Conservation (phyloP, 768 basidiomycete species). For the Mycena alexandri region DNA sequence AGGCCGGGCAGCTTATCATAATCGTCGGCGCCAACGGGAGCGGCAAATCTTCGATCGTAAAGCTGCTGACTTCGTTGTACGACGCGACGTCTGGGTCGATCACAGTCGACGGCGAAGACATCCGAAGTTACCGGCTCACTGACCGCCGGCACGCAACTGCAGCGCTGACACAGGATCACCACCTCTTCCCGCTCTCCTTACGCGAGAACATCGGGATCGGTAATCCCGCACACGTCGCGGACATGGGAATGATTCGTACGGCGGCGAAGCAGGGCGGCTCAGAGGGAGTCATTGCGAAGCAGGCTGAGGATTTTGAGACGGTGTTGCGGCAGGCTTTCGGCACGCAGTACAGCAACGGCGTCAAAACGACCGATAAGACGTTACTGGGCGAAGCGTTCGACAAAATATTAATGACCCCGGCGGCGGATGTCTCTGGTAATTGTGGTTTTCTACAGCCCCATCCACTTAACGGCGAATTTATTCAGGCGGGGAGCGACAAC, state of each 20-base stretch:
- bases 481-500: constrained; percentile 45
- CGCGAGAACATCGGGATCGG: constrained; percentile 50
- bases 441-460: background rate
- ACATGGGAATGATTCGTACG: constrained; percentile 4
- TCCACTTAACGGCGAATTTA: background rate
- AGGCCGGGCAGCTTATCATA: constrained; percentile 57
- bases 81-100: constrained; percentile 52
- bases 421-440: constrained; percentile 29
- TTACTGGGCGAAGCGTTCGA: too few species aligned
- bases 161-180: constrained; percentile 56
- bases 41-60: constrained; percentile 59
- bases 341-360: too few species aligned
- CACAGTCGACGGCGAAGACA: constrained; percentile 50
- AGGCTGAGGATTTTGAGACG: constrained; percentile 32
- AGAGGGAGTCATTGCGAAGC: constrained; percentile 16
- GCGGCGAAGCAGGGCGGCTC: constrained; percentile 31
- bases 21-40: constrained; percentile 61
- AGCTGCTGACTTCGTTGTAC: constrained; percentile 53
- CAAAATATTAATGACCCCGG: background rate
- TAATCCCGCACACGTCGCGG: background rate
- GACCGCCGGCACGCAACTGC: constrained; percentile 54
- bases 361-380: too few species aligned
- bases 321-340: constrained; percentile 10
- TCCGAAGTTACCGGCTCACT: constrained; percentile 45
- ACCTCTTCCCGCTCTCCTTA: constrained; percentile 51